These are phyloP conservation scores for Chlorella sp. DNA, from an alignment of 139 green algal genomes.

Conservation along the genomic window DNA sequence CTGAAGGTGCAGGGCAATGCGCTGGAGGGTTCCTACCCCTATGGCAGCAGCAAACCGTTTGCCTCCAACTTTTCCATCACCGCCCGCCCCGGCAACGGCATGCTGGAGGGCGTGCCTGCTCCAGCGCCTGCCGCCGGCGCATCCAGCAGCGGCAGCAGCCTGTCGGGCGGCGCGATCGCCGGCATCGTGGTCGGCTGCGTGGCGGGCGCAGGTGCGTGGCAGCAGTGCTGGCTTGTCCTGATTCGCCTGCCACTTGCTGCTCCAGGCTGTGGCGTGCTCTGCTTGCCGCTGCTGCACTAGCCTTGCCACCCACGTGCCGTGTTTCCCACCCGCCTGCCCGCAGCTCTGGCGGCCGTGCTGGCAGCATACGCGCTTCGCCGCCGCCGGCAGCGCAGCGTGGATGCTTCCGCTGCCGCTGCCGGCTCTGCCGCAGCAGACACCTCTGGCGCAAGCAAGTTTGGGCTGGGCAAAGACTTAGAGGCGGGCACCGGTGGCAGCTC, in stretches of 20 bases:
- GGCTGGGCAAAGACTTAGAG: neutral
- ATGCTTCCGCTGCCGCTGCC: neutral
- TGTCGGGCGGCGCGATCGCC: neutral
- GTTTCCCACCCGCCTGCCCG: neutral
- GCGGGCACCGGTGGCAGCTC: neutral
- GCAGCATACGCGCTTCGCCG: neutral
- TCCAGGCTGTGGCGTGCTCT: neutral
- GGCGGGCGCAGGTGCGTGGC: neutral
- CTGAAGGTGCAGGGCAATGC: slow-evolving; percentile 5
- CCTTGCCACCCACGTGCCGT: neutral
- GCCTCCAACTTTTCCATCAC: neutral
- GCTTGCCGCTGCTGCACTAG: neutral
- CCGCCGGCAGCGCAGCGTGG: neutral
- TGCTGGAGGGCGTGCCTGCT: neutral
- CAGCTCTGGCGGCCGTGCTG: neutral
- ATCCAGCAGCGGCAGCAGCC: neutral
- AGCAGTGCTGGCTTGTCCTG: neutral
- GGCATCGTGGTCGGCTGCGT: neutral
- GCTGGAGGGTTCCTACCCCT: neutral
- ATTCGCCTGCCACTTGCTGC: neutral
- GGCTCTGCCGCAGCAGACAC: neutral
- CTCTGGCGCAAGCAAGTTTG: neutral
- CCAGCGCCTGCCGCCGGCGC: neutral
- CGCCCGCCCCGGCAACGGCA: neutral
- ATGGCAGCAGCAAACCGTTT: neutral